Base-by-base conservation (phyloP, 495 filamentous ascomycete genomes). In the Darksidea phi region DNA sequence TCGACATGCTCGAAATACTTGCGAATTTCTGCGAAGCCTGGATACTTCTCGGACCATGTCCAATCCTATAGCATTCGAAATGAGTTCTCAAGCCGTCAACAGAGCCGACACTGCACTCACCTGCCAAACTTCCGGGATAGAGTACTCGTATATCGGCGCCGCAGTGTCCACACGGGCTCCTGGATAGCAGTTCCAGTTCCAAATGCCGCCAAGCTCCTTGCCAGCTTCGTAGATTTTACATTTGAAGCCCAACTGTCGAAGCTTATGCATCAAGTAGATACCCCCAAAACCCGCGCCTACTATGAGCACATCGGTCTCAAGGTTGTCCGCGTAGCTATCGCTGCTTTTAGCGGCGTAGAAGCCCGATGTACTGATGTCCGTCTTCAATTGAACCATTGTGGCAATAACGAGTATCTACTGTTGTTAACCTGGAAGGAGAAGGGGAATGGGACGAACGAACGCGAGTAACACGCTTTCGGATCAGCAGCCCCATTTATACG, bases 251-350 rank as follows among this genome's bases (percentile, higher is more conserved):
- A 72, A 69, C 26, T 78, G 63, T 6, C 75, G 71, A 1, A 83
- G 67, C 17, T 72, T 64, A 37, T 76, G 72, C 11, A 80, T 70
- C 15, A 70, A 61, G 59, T 75, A 78, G 36, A 80, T 47, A 0
- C 80, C 80, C 7, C 72, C 74, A 37, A 84, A 75, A 0, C 81
- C 81, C 1, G 77, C 80, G 4, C 81, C 81, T 12, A 84, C 72
- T 55, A 82, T 77, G 24, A 83, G 58, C 18, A 76, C 77, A 61
- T 82, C 78, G 17, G 57, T 67, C 11, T 73, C 70, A 0, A 73
- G 56, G 4, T 67, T 57, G 23, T 73, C 54, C 18, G 37, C 58
- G 20, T 66, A 67, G 47, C 10, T 61, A 36, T 68, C 63, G 24
- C 53, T 66, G 28, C 28, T 49, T 3, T 28, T 42, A 0, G 21